These are phyloP conservation scores for Trichomonas gallinae DNA, from an alignment of 208 protist species.

Conservation along the genomic window DNA sequence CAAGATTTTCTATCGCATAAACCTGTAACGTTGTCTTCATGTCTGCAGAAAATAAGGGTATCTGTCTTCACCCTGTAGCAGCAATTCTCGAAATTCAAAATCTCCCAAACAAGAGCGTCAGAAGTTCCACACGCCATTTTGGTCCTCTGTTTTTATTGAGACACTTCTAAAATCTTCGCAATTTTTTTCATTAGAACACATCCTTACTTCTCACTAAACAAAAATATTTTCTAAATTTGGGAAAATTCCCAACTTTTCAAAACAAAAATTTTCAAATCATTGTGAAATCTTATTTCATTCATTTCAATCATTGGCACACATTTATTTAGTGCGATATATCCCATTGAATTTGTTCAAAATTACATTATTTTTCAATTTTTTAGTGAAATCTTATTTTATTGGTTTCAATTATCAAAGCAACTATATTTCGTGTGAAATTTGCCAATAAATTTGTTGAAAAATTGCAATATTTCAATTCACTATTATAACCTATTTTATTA, in stretches of 20 bases:
- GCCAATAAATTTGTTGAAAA: too few species aligned
- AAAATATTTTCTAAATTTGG: neutral
- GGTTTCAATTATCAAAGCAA: too few species aligned
- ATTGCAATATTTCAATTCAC: too few species aligned
- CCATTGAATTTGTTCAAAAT: too few species aligned
- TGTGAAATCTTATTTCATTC: neutral
- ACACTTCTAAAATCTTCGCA: neutral
- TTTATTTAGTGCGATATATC: too few species aligned
- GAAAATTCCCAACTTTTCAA: neutral
- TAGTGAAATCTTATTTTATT: too few species aligned
- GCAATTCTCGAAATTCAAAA: neutral
- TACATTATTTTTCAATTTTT: too few species aligned
- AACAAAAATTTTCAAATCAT: neutral
- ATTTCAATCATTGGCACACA: too few species aligned
- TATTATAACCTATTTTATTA: neutral
- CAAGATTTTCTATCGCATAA: constrained; percentile 20
- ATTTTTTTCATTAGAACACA: neutral
- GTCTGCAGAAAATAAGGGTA: neutral
- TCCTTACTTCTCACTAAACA: neutral
- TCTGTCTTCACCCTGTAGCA: neutral
- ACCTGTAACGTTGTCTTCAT: neutral
- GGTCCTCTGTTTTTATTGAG: neutral
- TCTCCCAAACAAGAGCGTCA: neutral
- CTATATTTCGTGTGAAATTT: too few species aligned
- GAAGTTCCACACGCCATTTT: constrained; percentile 14